A percentile compares a stretch with the other conserved stretches of the same genome.
phyloP scores from a whole-genome alignment of 257 asterid genomes.

The Craterostigma plantagineum region DNA sequence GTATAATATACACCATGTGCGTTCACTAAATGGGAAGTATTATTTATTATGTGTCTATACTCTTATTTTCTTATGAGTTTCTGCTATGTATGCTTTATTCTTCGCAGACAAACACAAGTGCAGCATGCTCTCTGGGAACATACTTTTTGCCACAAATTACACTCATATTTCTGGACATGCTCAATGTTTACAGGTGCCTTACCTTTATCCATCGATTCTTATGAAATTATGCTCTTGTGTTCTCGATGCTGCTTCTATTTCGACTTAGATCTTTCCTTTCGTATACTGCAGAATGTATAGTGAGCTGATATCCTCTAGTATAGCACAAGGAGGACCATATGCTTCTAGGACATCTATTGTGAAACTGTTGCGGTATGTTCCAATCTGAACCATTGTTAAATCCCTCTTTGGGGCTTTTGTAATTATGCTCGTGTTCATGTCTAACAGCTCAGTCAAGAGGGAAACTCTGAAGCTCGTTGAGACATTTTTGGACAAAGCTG shows the following conservation, averaged over 20 bases:
- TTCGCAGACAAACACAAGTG: constrained; percentile 88
- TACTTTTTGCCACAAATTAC: constrained; percentile 74
- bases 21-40: too few species aligned
- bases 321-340: constrained; percentile 93
- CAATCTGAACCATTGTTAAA: background rate
- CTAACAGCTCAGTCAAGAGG: constrained; percentile 86
- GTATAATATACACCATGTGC: too few species aligned
- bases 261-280: constrained; percentile 14
- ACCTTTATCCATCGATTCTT: constrained; percentile 4
- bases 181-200: constrained; percentile 77
- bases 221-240: too few species aligned
- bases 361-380: constrained; percentile 68
- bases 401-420: background rate
- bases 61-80: too few species aligned
- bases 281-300: constrained; percentile 76
- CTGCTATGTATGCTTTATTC: too few species aligned
- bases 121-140: constrained; percentile 79
- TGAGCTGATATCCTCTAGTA: constrained; percentile 80
- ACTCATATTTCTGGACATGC: constrained; percentile 83
- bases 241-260: too few species aligned
- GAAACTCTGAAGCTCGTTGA: constrained; percentile 89
- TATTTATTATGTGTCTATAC: too few species aligned
- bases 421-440: constrained; percentile 3
- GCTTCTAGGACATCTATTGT: constrained; percentile 79
- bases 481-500: constrained; percentile 94